A percentile compares a stretch with the other conserved stretches of the same genome.
Evolutionary conservation across 1,284 basidiomycete species (phyloP).

Genomic region (Ceratobasidium sp.): DNA sequence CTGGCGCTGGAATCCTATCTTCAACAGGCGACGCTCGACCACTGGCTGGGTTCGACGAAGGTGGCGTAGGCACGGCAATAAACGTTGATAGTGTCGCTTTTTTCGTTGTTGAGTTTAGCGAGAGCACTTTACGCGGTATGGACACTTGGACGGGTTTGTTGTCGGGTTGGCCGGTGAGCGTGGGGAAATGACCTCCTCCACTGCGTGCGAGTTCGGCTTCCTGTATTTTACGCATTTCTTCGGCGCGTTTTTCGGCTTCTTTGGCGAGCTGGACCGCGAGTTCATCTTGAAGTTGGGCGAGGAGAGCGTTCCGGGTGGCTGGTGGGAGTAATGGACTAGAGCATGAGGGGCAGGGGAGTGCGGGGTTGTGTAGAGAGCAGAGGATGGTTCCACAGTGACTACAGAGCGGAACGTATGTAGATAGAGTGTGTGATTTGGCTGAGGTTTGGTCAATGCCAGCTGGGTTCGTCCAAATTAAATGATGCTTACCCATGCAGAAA

Average conservation of each 20-base stretch:
- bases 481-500: slow-evolving; percentile 36
- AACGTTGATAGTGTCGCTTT: slow-evolving; percentile 37
- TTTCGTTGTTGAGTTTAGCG: slow-evolving; percentile 26
- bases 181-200: slow-evolving; percentile 37
- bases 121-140: slow-evolving; percentile 25
- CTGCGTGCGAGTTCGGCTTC: slow-evolving; percentile 7
- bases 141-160: not conserved
- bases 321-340: slow-evolving; percentile 40
- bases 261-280: slow-evolving; percentile 8
- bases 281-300: slow-evolving; percentile 35
- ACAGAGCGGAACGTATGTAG: slow-evolving; percentile 21
- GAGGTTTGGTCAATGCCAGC: not conserved
- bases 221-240: slow-evolving; percentile 1
- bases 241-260: slow-evolving; percentile 31
- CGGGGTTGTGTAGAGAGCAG: slow-evolving; percentile 38
- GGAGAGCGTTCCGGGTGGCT: slow-evolving; percentile 34
- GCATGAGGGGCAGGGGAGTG: slow-evolving; percentile 38
- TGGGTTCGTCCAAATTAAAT: not conserved
- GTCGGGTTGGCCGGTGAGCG: slow-evolving; percentile 35
- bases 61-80: slow-evolving; percentile 35
- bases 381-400: slow-evolving; percentile 37
- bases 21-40: slow-evolving; percentile 28
- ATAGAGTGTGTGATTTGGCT: slow-evolving; percentile 19
- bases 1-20: slow-evolving; percentile 17
- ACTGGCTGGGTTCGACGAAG: slow-evolving; percentile 30